Percentiles rank a stretch among this genome's conserved stretches.
Evolutionary conservation across 164 flowering plant species (phyloP).

Genomic region (Nelumbo lutea): DNA sequence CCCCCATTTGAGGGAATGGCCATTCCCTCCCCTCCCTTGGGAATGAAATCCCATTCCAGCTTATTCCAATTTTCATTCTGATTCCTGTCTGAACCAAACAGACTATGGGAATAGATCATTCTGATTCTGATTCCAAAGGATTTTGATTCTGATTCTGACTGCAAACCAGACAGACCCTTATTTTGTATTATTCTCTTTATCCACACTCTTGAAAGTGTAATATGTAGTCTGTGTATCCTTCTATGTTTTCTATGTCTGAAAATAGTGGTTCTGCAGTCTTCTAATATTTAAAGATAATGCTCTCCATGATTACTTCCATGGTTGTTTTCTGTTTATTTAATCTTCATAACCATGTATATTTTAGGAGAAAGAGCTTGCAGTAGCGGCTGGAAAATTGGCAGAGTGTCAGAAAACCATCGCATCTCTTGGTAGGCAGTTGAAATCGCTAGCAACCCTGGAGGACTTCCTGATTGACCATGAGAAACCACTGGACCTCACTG

Average conservation of each 20-base stretch:
- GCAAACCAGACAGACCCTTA: no score
- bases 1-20: no score
- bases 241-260: no score
- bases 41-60: no score
- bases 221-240: no score
- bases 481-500: conserved; percentile 33
- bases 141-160: no score
- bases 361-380: conserved; percentile 69
- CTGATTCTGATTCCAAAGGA: no score
- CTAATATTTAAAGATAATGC: neutral
- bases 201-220: neutral
- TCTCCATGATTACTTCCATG: neutral
- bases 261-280: no score
- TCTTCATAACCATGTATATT: conserved; percentile 8
- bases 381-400: conserved; percentile 82
- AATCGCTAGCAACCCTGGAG: conserved; percentile 77
- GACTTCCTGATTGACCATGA: conserved; percentile 67
- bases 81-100: no score
- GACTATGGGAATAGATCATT: no score
- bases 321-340: neutral
- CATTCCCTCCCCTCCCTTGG: no score
- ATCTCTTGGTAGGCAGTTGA: conserved; percentile 72
- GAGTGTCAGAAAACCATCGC: conserved; percentile 92
- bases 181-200: neutral
- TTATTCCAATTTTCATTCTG: no score